phyloP scores from a whole-genome alignment of 139 green algal genomes.

The Auxenochlorella pyrenoidosa region DNA sequence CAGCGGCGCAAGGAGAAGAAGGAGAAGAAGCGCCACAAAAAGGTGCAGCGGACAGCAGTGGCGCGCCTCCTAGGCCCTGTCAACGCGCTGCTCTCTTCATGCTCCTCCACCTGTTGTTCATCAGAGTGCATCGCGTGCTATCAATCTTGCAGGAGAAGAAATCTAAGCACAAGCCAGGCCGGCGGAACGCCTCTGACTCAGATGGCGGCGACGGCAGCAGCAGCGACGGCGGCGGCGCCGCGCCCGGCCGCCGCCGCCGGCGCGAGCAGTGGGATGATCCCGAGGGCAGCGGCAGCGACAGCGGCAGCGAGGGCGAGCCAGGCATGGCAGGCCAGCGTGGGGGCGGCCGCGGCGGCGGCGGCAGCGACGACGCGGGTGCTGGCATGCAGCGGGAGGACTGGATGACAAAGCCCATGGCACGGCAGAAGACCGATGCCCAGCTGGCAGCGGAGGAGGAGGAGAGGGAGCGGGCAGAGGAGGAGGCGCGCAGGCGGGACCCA shows the following conservation, averaged over 20 bases:
- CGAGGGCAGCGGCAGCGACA: not conserved
- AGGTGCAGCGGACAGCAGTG: not conserved
- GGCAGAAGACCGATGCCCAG: conserved; percentile 30
- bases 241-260: not conserved
- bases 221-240: conserved; percentile 1
- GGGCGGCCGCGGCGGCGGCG: not conserved
- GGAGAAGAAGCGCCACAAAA: conserved; percentile 58
- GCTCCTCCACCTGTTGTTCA: too few relatives aligned
- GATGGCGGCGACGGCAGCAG: conserved; percentile 21
- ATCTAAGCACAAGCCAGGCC: not conserved
- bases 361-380: not conserved
- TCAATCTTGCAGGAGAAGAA: conserved; percentile 48
- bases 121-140: too few relatives aligned
- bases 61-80: too few relatives aligned
- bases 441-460: conserved; percentile 35
- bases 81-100: not conserved
- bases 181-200: not conserved
- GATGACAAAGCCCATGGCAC: conserved; percentile 77
- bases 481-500: conserved; percentile 8
- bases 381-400: conserved; percentile 67
- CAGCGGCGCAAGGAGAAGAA: conserved; percentile 43
- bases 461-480: conserved; percentile 20
- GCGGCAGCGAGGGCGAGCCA: not conserved
- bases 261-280: conserved; percentile 18
- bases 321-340: too few relatives aligned